Evolutionary conservation across 1,139 yeast genomes (phyloP), one percentile per base, ranked within the genome.

Genomic region (Taiozyma sp.): DNA sequence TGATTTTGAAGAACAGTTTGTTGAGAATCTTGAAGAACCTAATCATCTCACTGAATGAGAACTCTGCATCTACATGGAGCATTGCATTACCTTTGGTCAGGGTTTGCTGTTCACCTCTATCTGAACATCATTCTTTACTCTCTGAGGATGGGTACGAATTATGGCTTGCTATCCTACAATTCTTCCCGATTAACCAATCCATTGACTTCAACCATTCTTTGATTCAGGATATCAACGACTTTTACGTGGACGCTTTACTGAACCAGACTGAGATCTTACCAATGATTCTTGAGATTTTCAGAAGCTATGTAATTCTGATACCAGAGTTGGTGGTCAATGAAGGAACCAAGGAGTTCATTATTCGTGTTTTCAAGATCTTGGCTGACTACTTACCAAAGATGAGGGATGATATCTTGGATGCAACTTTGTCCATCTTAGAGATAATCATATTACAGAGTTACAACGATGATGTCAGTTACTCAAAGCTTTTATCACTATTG

Each of bases 61-160:
- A 81, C 48, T 84, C 96, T 0, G 60, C 67, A 10, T 72, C 75
- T 44, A 80, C 92, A 22, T 83, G 87, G 73, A 68, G 77, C 8
- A 76, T 89, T 43, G 80, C 88, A 0, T 60, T 88, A 16, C 95
- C 96, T 1, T 73, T 89, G 51, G 75, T 92, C 36, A 71, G 73
- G 19, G 70, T 73, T 6, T 79, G 85, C 43, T 84, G 96, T 57
- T 84, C 90, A 56, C 83, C 83, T 9, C 62, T 70, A 6, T 79
- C 91, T 1, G 83, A 81, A 36, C 74, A 75, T 51, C 84, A 84
- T 57, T 73, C 84, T 3, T 73, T 88, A 48, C 67, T 93, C 12
- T 75, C 87, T 30, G 98, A 93, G 63, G 99, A 93, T 67, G 97
- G 96, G 0, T 82, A 82, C 62, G 96, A 89, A 49, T 71, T 93